Conservation (phyloP, 2,329 filamentous ascomycete genomes). For the Calonectria fujianensis region DNA sequence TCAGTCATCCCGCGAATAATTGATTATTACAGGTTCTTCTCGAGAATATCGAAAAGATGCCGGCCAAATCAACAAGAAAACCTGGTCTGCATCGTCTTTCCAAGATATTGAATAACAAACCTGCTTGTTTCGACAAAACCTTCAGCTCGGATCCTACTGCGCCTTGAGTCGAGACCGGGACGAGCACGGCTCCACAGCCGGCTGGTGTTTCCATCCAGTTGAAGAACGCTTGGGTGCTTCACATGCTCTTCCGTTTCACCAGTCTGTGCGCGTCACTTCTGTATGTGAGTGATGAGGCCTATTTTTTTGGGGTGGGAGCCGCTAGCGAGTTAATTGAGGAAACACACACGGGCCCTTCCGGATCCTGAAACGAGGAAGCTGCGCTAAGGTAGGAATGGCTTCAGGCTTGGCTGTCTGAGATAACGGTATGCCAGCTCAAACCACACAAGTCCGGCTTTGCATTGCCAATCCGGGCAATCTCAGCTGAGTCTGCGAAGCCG, state of each 20-base stretch:
- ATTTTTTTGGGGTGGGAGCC: background rate
- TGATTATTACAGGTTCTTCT: background rate
- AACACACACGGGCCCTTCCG: conserved; percentile 24
- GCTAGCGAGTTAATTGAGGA: conserved; percentile 19
- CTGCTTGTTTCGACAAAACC: background rate
- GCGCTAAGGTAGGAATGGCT: conserved; percentile 14
- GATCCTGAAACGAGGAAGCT: conserved; percentile 14
- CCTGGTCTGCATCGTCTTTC: background rate
- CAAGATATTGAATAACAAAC: no score
- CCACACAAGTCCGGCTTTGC: background rate
- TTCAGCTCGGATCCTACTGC: background rate
- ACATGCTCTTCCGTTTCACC: background rate
- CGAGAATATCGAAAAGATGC: background rate
- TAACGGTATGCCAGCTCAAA: conserved; percentile 20
- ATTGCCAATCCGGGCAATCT: background rate
- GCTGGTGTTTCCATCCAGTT: background rate
- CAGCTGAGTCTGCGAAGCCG: background rate
- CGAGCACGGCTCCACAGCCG: background rate
- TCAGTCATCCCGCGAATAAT: no score
- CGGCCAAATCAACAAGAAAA: background rate
- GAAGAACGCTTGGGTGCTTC: background rate
- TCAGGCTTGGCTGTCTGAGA: conserved; percentile 20
- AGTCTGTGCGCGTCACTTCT: background rate
- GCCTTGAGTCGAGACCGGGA: background rate
- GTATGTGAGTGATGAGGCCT: background rate